Conservation (phyloP, 805 yeast species). For the Metschnikowia chrysomelidarum region DNA sequence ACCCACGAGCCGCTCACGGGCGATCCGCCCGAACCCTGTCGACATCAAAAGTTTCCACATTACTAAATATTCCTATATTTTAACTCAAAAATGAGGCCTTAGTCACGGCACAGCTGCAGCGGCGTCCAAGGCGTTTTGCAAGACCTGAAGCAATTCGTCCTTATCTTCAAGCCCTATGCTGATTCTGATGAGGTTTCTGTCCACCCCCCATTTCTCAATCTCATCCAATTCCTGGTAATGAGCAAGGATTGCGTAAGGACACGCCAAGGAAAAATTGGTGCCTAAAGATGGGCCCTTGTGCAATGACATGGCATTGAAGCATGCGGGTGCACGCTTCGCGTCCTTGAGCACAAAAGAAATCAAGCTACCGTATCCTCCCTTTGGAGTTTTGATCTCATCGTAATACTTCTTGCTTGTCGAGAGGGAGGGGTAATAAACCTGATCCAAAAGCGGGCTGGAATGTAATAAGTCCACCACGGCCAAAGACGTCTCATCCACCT, state of each 20-base stretch:
- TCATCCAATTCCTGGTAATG: conserved; percentile 81
- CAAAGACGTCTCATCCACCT: conserved; percentile 55
- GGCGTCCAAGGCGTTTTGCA: conserved; percentile 17
- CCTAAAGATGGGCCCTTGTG: conserved; percentile 93
- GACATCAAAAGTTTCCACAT: conserved; percentile 17
- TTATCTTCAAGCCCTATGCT: conserved; percentile 83
- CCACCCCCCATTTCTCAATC: conserved; percentile 80
- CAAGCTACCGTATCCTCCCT: conserved; percentile 89
- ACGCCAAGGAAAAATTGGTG: conserved; percentile 82
- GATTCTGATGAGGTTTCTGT: conserved; percentile 69
- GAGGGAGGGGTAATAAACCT: conserved; percentile 70
- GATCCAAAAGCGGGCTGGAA: conserved; percentile 52
- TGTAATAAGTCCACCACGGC: conserved; percentile 53
- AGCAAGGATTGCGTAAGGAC: conserved; percentile 86
- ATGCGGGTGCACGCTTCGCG: conserved; percentile 62
- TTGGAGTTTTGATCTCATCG: conserved; percentile 62
- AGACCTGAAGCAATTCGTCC: conserved; percentile 42
- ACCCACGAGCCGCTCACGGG: conserved; percentile 44
- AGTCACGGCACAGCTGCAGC: conserved; percentile 6
- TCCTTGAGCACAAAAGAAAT: conserved; percentile 69
- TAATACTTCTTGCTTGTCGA: conserved; percentile 58
- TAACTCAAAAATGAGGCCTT: not conserved
- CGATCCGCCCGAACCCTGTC: conserved; percentile 52
- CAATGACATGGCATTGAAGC: conserved; percentile 65
- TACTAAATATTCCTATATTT: not conserved